Evolutionary conservation across 73 alveolate genomes (phyloP).

Genomic region (Uronychia setigera): DNA sequence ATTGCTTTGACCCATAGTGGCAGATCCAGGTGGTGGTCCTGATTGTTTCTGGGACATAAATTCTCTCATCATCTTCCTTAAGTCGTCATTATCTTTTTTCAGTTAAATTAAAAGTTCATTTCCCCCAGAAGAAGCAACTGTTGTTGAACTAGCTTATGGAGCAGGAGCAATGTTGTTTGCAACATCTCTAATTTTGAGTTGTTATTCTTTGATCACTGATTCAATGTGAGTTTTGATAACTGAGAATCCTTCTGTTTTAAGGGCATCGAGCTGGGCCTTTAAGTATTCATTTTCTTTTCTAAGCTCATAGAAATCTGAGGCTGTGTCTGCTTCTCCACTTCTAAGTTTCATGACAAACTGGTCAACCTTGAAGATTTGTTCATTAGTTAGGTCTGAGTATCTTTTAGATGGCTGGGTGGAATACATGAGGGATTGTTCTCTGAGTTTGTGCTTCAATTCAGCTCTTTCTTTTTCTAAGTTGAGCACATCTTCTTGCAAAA

Average conservation of each 20-base stretch:
- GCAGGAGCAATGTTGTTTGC: neutral
- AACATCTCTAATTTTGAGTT: neutral
- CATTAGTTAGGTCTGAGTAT: constrained; percentile 55
- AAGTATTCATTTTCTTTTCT: constrained; percentile 56
- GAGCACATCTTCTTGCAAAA: constrained; percentile 92
- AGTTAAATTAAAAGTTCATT: constrained; percentile 22
- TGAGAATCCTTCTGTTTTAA: constrained; percentile 57
- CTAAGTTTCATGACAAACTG: constrained; percentile 49
- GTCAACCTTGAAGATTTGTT: constrained; percentile 42
- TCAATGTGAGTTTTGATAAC: constrained; percentile 35
- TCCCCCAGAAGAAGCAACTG: too few relatives aligned
- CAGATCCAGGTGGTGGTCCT: neutral
- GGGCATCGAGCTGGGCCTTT: constrained; percentile 57
- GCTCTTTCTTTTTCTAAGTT: constrained; percentile 97
- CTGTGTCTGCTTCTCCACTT: constrained; percentile 54
- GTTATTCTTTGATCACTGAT: constrained; percentile 34
- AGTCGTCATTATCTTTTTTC: constrained; percentile 34
- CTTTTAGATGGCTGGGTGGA: constrained; percentile 12
- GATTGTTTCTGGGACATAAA: neutral
- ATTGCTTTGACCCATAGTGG: neutral
- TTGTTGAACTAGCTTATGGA: neutral
- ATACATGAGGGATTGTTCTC: constrained; percentile 28
- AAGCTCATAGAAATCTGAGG: constrained; percentile 47
- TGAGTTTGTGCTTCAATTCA: constrained; percentile 74
- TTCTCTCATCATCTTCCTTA: constrained; percentile 18